Base-by-base conservation (phyloP, 2,329 filamentous ascomycete genomes). In the Verticillium nubilum region DNA sequence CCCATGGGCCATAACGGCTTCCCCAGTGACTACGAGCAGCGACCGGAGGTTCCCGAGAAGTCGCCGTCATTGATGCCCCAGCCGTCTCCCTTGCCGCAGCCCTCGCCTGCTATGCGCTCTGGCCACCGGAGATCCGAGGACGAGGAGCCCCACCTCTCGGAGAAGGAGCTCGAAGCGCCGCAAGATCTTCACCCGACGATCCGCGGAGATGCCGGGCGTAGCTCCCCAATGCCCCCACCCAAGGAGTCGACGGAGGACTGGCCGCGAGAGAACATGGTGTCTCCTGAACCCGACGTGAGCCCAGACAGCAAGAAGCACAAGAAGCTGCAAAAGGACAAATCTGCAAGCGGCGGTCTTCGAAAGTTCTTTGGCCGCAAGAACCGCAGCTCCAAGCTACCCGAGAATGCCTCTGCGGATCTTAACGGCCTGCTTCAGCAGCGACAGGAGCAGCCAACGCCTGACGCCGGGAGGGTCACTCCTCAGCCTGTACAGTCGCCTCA, bases 341-440 rank as follows among this genome's bases (percentile, higher is more conserved):
- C 72, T 69, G 59, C 63, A 10, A 65, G 69, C 47, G 76, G 77
- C 31, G 84, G 85, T 17, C 80, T 90, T 65, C 83, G 82, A 63
- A 89, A 88, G 72, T 76, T 90, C 50, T 90, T 90, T 67, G 80
- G 80, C 54, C 82, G 85, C 65, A 84, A 81, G 61, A 86, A 86
- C 67, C 78, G 82, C 61, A 68, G 74, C 60, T 87, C 81, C 35
- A 88, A 83, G 72, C 67, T 81, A 25, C 80, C 80, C 7, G 82
- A 85, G 1, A 80, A 81, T 61, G 79, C 83, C 37, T 76, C 76
- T 59, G 74, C 73, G 61, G 81, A 82, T 66, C 72, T 80, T 63
- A 83, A 77, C 70, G 77, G 68, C 67, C 81, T 82, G 78, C 79
- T 81, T 65, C 78, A 72, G 26, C 69, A 75, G 47, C 71, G 77